Evolutionary conservation across 495 filamentous ascomycete genomes (phyloP), one percentile per base, ranked within the genome.

Genomic region (Penicillium goetzii): DNA sequence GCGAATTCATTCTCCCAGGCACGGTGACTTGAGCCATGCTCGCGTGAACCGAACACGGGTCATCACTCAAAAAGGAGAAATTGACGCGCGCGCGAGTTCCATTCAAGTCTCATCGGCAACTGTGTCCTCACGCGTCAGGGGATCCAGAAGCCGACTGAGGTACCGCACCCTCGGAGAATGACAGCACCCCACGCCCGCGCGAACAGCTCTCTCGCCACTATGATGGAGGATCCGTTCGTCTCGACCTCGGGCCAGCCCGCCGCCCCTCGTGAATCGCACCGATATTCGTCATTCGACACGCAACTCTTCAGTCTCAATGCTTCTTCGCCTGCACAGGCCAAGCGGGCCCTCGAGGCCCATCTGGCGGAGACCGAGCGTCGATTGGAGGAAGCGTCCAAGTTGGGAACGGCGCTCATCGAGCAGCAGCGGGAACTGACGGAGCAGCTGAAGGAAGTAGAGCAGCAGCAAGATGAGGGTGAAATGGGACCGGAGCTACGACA

Each of bases 311-410:
- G 87, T 38, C 76, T 95, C n/a, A 89, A 90, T 68, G 83, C 86
- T 32, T 82, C 82, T 41, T 97, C 95, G 0, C 92, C 94, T 36
- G 86, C 88, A 34, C 92, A 97, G 68, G 90, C 92, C 7, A 95
- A 90, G 73, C 88, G 90, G 54, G 92, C 93, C 34, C 82, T 99
- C 33, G 89, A 97, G 76, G 92, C 93, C 47, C 96, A 97, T 75
- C 81, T 98, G 38, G 85, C 87, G 28, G 96, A 99, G 73, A 97
- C 94, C 0, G 91, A 96, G 61, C 89, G 92, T 57, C 84, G 93
- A 61, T 87, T 98, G 66, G 90, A 97, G 72, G 93, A 97, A 71
- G 91, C 95, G 4, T 93, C 90, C 5, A 92, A 89, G 68, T 76
- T 98, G 40, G 95, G 95, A 43, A 93, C 88, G 17, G 88, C 91